A percentile compares a stretch with the other conserved stretches of the same genome.
Evolutionary conservation across 139 green algal species (phyloP).

Genomic region (Chlorella sp.): DNA sequence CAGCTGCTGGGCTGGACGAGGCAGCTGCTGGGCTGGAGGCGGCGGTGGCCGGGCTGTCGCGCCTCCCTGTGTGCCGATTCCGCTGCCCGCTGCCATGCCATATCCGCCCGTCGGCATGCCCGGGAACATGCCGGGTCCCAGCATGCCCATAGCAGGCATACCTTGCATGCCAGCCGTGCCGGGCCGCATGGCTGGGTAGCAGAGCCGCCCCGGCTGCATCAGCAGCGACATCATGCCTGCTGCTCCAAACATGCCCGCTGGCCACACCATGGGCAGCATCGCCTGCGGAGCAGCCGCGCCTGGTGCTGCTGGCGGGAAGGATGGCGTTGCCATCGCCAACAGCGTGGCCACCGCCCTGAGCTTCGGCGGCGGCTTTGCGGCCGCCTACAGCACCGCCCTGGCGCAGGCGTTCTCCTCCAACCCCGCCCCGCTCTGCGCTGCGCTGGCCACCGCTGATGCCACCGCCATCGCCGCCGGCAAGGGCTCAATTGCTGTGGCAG

Average conservation of each 20-base stretch:
- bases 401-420: background rate
- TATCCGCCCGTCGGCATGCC: background rate
- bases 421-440: background rate
- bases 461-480: background rate
- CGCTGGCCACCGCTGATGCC: background rate
- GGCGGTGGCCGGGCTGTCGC: background rate
- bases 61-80: background rate
- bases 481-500: too few relatives aligned
- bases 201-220: background rate
- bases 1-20: background rate
- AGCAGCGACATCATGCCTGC: background rate
- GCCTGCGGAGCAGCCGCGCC: too few relatives aligned
- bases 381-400: background rate
- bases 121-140: background rate
- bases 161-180: too few relatives aligned
- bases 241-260: background rate
- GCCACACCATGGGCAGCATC: background rate
- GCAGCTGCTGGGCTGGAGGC: background rate
- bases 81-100: background rate
- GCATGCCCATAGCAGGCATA: background rate
- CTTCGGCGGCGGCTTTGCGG: slow-evolving; percentile 6
- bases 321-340: background rate
- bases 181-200: background rate
- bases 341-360: background rate
- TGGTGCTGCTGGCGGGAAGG: too few relatives aligned